Evolutionary conservation across 192 early-diverging fungal species (phyloP).

Genomic region (Rhizophagus sp.): DNA sequence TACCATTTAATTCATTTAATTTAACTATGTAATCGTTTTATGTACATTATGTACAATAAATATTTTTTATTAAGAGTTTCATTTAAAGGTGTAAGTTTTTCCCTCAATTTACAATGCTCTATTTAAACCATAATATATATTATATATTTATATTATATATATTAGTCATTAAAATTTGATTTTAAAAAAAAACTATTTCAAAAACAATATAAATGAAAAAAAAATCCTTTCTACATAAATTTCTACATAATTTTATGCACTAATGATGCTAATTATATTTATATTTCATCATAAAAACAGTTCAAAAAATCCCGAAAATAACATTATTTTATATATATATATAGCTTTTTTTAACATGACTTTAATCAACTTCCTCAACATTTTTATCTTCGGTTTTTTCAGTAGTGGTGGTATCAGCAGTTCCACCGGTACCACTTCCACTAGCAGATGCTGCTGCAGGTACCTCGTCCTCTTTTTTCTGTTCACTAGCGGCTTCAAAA

Average conservation of each 20-base stretch:
- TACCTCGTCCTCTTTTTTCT: conserved; percentile 14
- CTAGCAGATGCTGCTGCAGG: neutral
- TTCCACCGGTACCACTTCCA: neutral
- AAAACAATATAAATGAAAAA: neutral
- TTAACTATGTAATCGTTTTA: neutral
- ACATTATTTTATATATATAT: neutral
- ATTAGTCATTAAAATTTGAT: neutral
- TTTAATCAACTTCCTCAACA: neutral
- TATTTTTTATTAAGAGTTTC: neutral
- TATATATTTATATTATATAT: too few relatives aligned
- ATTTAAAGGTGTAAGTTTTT: neutral
- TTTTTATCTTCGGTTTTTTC: neutral
- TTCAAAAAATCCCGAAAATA: neutral
- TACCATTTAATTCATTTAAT: too few relatives aligned
- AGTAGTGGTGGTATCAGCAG: neutral
- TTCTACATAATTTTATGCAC: neutral
- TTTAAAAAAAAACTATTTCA: too few relatives aligned
- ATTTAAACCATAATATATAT: neutral
- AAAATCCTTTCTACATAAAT: neutral
- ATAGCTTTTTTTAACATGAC: too few relatives aligned
- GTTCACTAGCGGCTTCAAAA: conserved; percentile 53
- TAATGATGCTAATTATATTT: neutral
- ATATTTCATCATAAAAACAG: neutral
- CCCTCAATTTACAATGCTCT: neutral
- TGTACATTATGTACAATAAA: neutral